A percentile compares a stretch with the other conserved stretches of the same genome.
These are phyloP conservation scores for Phaffia australis DNA, from an alignment of 768 basidiomycete genomes.

Conservation along the genomic window DNA sequence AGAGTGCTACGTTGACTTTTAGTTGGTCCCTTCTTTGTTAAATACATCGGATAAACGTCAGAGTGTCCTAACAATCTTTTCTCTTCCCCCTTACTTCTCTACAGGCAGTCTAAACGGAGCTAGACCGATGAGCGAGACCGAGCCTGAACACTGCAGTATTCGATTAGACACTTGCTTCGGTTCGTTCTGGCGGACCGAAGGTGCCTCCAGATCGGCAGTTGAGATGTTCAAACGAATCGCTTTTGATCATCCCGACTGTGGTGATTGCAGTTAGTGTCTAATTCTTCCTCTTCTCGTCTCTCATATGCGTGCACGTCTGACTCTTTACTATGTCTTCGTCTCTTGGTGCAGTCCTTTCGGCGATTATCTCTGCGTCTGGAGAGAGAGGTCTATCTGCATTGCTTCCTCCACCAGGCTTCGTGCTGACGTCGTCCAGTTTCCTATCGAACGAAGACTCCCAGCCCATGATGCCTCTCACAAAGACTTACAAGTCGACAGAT, in stretches of 20 bases:
- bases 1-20: neutral
- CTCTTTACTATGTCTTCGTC: no score
- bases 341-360: slow-evolving; percentile 4
- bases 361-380: slow-evolving; percentile 18
- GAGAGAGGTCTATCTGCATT: slow-evolving; percentile 14
- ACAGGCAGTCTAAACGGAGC: slow-evolving; percentile 20
- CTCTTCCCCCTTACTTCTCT: neutral
- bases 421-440: no score
- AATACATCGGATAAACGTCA: no score
- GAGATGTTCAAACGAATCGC: slow-evolving; percentile 3
- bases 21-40: no score
- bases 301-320: neutral
- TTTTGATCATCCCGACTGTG: slow-evolving; percentile 1
- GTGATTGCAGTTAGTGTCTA: slow-evolving; percentile 11
- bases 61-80: neutral
- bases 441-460: no score
- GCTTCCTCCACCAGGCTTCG: slow-evolving; percentile 9
- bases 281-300: neutral
- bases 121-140: no score
- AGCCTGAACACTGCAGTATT: slow-evolving; percentile 7
- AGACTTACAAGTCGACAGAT: no score
- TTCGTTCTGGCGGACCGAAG: slow-evolving; percentile 8
- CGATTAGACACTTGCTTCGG: slow-evolving; percentile 10
- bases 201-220: neutral
- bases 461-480: no score